Base-by-base conservation (phyloP, 148 eudicot species). In the Hydrangea macrophylla region DNA sequence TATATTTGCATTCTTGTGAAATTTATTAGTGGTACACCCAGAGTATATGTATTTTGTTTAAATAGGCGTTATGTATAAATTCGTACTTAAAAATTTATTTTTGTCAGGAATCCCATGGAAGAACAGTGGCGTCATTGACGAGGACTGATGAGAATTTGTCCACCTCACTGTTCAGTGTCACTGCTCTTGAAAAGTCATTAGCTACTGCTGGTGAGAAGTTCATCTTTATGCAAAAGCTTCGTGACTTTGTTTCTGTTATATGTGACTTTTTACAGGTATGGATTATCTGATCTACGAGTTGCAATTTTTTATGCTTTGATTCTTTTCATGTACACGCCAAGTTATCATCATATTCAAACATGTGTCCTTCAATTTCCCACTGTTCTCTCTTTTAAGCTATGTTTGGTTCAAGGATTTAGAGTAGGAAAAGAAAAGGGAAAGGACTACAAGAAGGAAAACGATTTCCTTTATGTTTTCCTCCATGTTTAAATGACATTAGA, bases 261-360 rank as follows among this genome's bases (percentile, higher is more conserved):
- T 94, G 98, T 79, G 97, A 86, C 73, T 87, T 90, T 85, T 81
- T 94, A 85, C 97, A 90, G 98, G 98, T 94, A 92, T 28, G 81
- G 23, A 13, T 50, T 69, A 69, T 86, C 67, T 67, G 65, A 76
- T 79, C 81, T 60, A 27, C 68, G 58, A 62, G 57, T 42, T 75
- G 37, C 60, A 64, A 76, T 2, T 40, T 17, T 35, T 27, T 7
- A 48, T 33, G 45, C 33, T 64, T 64, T 11, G 15, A 6, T 59
- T 59, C 27, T 60, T 59, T 66, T 64, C 23, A n/a, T 40, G 11
- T n/a, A 11, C 6, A 3, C 32, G 20, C 25, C 28, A 5, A 5
- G 20, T 56, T 27, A 39, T 56, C n/a, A 36, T 8, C 1, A 42
- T 12, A 0, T 48, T 20, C 5, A 22, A 2, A 48, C 12, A 1